Percentiles rank a stretch among this genome's conserved stretches.
phyloP scores from a whole-genome alignment of 768 basidiomycete species.

The Exsudoporus frostii region DNA sequence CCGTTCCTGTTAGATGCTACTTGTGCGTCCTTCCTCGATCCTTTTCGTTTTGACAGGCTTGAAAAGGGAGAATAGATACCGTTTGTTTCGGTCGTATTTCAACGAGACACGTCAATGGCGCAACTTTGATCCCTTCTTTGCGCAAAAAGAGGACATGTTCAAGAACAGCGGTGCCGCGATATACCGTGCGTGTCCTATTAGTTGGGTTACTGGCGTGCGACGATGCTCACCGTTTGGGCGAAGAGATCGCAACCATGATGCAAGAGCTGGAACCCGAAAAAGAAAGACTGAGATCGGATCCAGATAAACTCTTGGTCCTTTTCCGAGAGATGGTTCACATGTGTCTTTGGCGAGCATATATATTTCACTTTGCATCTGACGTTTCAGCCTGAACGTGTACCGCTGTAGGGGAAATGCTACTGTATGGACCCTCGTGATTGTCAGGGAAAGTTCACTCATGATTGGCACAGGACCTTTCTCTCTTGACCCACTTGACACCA shows the following conservation, averaged over 20 bases:
- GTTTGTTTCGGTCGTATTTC: conserved; percentile 74
- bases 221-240: not conserved
- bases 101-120: conserved; percentile 66
- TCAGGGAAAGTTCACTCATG: not conserved
- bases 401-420: conserved; percentile 87
- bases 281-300: conserved; percentile 41
- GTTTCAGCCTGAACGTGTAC: conserved; percentile 1
- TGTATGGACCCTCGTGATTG: conserved; percentile 37
- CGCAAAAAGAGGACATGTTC: conserved; percentile 80
- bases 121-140: conserved; percentile 77
- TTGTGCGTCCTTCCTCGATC: conserved; percentile 42
- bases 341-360: conserved; percentile 61
- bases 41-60: not conserved
- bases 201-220: not conserved
- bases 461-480: conserved; percentile 74
- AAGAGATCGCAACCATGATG: conserved; percentile 75
- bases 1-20: conserved; percentile 53
- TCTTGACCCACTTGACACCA: conserved; percentile 81
- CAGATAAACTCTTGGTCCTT: conserved; percentile 55
- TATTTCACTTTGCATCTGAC: not conserved
- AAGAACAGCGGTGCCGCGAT: conserved; percentile 74
- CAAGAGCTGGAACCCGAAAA: conserved; percentile 57
- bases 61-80: conserved; percentile 55
- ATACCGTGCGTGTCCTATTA: conserved; percentile 50
- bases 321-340: conserved; percentile 89